Conservation (phyloP, 495 filamentous ascomycete genomes). For the Thermothielavioides terrestris region DNA sequence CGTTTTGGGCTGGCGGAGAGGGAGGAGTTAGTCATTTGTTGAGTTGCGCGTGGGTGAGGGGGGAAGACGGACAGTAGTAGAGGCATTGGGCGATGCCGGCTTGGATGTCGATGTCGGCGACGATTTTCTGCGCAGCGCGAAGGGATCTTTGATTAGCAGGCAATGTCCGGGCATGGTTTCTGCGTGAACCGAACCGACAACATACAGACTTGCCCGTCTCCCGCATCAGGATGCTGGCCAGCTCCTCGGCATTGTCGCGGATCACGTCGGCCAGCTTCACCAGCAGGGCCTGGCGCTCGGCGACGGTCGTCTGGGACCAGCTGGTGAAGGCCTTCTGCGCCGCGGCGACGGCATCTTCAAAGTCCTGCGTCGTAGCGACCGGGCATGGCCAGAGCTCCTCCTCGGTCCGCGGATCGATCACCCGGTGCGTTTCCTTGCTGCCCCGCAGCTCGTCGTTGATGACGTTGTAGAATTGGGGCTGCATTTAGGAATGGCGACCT, state of each 20-base stretch:
- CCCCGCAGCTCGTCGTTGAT: slow-evolving; percentile 37
- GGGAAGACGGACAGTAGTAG: slow-evolving; percentile 16
- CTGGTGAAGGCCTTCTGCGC: slow-evolving; percentile 37
- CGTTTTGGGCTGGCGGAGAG: slow-evolving; percentile 20
- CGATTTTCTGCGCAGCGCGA: slow-evolving; percentile 8
- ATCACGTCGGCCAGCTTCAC: slow-evolving; percentile 40
- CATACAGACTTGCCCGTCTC: slow-evolving; percentile 37
- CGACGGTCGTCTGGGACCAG: slow-evolving; percentile 34
- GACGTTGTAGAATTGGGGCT: slow-evolving; percentile 36
- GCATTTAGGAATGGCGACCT: too few species aligned
- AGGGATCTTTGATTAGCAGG: too few species aligned
- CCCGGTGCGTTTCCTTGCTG: slow-evolving; percentile 28
- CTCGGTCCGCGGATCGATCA: slow-evolving; percentile 40
- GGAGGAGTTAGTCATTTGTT: background rate
- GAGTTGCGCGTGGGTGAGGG: background rate
- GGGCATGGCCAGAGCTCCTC: slow-evolving; percentile 40
- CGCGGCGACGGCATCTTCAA: slow-evolving; percentile 43
- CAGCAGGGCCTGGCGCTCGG: slow-evolving; percentile 47
- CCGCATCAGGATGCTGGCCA: slow-evolving; percentile 30
- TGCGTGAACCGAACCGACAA: background rate
- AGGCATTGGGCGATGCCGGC: slow-evolving; percentile 17
- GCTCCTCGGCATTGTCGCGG: slow-evolving; percentile 26
- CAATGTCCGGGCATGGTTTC: too few species aligned
- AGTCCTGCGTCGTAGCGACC: slow-evolving; percentile 35
- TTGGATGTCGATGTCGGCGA: slow-evolving; percentile 23